Conservation (phyloP, 805 yeast genomes). For the Hanseniaspora clermontiae region DNA sequence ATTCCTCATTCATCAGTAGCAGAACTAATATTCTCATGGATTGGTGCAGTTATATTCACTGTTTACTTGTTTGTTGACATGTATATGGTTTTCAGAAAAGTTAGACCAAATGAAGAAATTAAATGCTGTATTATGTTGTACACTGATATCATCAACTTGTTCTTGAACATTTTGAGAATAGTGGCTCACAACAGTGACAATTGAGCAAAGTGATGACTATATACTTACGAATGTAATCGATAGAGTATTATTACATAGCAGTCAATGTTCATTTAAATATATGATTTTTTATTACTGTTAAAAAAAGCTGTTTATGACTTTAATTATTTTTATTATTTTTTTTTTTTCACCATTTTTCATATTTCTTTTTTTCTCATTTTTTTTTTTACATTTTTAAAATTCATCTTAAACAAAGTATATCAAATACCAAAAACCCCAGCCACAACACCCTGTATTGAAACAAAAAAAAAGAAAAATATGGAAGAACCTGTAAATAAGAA, state of each 20-base stretch:
- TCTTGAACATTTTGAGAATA: constrained; percentile 60
- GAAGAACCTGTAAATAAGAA: constrained; percentile 9
- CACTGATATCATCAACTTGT: constrained; percentile 71
- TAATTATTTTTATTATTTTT: neutral
- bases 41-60: constrained; percentile 64
- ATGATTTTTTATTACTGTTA: neutral
- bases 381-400: neutral
- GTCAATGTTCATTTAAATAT: neutral
- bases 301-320: neutral
- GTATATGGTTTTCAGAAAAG: constrained; percentile 60
- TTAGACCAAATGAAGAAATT: constrained; percentile 75
- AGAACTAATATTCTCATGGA: constrained; percentile 53
- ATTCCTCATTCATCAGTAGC: constrained; percentile 45
- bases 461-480: neutral
- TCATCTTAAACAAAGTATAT: neutral
- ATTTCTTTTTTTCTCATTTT: neutral
- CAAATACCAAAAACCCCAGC: neutral
- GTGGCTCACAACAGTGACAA: constrained; percentile 29
- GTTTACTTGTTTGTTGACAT: constrained; percentile 70
- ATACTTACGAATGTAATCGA: neutral
- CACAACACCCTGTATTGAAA: too few relatives aligned
- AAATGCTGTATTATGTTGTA: constrained; percentile 66
- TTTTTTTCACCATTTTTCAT: neutral
- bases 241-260: neutral
- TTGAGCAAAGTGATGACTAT: neutral